A percentile compares a stretch with the other conserved stretches of the same genome.
These are phyloP conservation scores for Juncus inflexus DNA, from an alignment of 176 grass and related monocot genomes.

Conservation along the genomic window DNA sequence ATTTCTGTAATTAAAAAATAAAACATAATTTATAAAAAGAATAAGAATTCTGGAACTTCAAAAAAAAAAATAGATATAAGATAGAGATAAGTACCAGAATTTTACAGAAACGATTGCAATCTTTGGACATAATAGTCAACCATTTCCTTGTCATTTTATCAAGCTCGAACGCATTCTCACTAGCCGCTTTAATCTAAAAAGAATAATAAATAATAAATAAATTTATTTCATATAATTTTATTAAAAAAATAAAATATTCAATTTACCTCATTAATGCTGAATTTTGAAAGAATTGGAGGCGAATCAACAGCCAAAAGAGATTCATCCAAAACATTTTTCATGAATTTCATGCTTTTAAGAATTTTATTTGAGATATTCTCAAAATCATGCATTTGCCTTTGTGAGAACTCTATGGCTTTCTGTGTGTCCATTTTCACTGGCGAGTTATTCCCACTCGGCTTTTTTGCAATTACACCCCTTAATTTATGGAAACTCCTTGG, in stretches of 20 bases:
- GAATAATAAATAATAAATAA: slow-evolving; percentile 22
- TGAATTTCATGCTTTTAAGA: slow-evolving; percentile 71
- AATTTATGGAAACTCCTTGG: slow-evolving; percentile 28
- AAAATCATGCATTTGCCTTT: slow-evolving; percentile 85
- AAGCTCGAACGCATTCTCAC: slow-evolving; percentile 59
- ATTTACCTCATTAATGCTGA: slow-evolving; percentile 59
- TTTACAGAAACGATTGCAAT: slow-evolving; percentile 98
- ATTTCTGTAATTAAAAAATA: slow-evolving; percentile 39
- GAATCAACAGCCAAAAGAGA: slow-evolving; percentile 46
- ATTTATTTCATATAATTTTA: slow-evolving; percentile 21
- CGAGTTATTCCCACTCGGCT: slow-evolving; percentile 30
- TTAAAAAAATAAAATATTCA: slow-evolving; percentile 11
- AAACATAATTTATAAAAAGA: slow-evolving; percentile 21
- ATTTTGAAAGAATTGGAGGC: slow-evolving; percentile 44
- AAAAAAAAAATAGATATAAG: not conserved
- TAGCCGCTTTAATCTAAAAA: slow-evolving; percentile 60
- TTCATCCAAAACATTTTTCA: slow-evolving; percentile 73
- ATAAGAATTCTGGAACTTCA: not conserved
- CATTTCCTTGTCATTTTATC: slow-evolving; percentile 77
- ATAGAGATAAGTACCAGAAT: slow-evolving; percentile 59
- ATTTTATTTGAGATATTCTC: slow-evolving; percentile 75
- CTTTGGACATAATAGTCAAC: slow-evolving; percentile 80
- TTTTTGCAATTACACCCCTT: slow-evolving; percentile 34
- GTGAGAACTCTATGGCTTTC: slow-evolving; percentile 81
- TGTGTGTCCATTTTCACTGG: slow-evolving; percentile 45